Evolutionary conservation across 2,329 filamentous ascomycete species (phyloP).

Genomic region (Helotiales sp.): DNA sequence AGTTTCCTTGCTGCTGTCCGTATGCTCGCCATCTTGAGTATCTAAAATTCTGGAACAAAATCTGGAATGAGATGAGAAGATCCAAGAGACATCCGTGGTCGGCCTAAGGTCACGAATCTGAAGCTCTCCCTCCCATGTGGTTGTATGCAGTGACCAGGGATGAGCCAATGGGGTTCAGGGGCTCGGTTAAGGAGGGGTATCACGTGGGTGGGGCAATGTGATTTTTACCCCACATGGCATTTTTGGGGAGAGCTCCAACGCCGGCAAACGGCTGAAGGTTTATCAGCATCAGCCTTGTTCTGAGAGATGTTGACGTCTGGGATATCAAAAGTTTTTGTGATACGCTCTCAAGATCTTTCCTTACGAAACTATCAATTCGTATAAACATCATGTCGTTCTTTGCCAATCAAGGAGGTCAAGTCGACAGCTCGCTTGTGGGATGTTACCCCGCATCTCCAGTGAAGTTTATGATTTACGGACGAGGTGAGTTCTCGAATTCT

Average conservation of each 20-base stretch:
- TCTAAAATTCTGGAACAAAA: neutral
- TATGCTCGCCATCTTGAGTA: constrained; percentile 26
- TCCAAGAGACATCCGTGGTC: neutral
- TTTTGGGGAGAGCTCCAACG: neutral
- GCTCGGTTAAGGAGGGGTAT: neutral
- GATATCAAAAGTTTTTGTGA: neutral
- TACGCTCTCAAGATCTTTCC: too few relatives aligned
- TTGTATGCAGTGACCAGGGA: neutral
- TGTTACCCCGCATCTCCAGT: constrained; percentile 31
- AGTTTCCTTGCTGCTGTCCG: constrained; percentile 21
- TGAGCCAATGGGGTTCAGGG: neutral
- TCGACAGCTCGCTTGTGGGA: constrained; percentile 28
- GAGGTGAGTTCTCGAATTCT: constrained; percentile 17
- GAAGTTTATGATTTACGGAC: constrained; percentile 33
- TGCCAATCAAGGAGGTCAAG: constrained; percentile 20
- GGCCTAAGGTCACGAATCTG: neutral
- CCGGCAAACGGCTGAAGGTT: constrained; percentile 1
- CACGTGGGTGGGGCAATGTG: constrained; percentile 4
- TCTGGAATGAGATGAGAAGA: neutral
- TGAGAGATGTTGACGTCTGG: neutral
- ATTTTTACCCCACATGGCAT: neutral
- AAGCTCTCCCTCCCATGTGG: neutral
- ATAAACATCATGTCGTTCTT: constrained; percentile 28
- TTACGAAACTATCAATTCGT: neutral
- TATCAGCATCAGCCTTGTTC: constrained; percentile 5